phyloP scores from a whole-genome alignment of 345 rosid genomes.

The Pugionium dolabratum region DNA sequence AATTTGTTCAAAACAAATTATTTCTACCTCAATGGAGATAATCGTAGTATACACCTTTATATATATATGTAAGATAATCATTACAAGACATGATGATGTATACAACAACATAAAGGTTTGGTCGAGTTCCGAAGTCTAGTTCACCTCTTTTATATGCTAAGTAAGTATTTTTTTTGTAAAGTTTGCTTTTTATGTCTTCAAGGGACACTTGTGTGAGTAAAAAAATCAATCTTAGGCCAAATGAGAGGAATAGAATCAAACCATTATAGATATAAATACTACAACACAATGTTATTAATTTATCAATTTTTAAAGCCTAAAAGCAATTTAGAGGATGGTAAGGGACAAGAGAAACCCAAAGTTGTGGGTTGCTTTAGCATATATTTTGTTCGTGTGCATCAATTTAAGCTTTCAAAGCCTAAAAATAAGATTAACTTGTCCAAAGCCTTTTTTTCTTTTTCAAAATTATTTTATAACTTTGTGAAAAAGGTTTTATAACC shows the following conservation, averaged over 20 bases:
- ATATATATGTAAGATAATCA: too few relatives aligned
- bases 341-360: slow-evolving; percentile 39
- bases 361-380: slow-evolving; percentile 30
- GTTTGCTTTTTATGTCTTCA: background rate
- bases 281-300: slow-evolving; percentile 21
- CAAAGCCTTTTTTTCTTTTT: background rate
- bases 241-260: slow-evolving; percentile 11
- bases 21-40: slow-evolving; percentile 18
- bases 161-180: background rate
- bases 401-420: slow-evolving; percentile 29
- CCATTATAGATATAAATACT: slow-evolving; percentile 5
- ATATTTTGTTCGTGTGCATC: slow-evolving; percentile 36
- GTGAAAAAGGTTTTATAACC: background rate
- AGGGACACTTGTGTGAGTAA: slow-evolving; percentile 41
- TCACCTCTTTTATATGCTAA: background rate
- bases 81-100: slow-evolving; percentile 31
- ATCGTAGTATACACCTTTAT: background rate
- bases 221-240: slow-evolving; percentile 17
- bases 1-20: slow-evolving; percentile 38
- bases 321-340: slow-evolving; percentile 1
- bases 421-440: slow-evolving; percentile 28
- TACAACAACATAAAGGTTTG: slow-evolving; percentile 13
- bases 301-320: slow-evolving; percentile 20
- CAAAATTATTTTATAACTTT: background rate
- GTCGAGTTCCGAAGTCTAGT: slow-evolving; percentile 30